These are phyloP conservation scores for Pseudonitzschia multiseries DNA, from an alignment of 108 stramenopile species.

Conservation along the genomic window DNA sequence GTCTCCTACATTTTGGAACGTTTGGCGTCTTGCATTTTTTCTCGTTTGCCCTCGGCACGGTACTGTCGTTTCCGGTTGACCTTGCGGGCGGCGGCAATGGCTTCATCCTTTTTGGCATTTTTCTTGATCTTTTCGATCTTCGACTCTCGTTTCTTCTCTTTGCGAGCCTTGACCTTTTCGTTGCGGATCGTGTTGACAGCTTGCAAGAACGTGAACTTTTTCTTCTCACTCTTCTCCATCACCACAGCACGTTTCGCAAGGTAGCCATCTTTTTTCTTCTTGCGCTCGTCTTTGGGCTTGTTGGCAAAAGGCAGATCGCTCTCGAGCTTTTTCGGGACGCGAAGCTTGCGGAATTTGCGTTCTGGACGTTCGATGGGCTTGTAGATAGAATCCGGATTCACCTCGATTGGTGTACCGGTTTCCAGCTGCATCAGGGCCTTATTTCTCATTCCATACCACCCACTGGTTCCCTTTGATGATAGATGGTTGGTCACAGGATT, in stretches of 20 bases:
- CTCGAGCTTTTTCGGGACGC: conserved; percentile 89
- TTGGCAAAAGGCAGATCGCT: conserved; percentile 89
- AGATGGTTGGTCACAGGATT: conserved; percentile 94
- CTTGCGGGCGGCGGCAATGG: conserved; percentile 58
- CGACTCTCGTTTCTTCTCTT: conserved; percentile 65
- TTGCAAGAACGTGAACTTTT: conserved; percentile 79
- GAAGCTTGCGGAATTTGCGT: conserved; percentile 79
- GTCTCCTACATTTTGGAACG: conserved; percentile 18
- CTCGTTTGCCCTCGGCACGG: conserved; percentile 76
- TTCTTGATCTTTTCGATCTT: conserved; percentile 56
- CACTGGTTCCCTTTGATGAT: conserved; percentile 48
- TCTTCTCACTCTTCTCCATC: conserved; percentile 79
- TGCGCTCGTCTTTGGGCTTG: conserved; percentile 88
- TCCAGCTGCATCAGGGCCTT: conserved; percentile 91
- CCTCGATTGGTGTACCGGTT: conserved; percentile 86
- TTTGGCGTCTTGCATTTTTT: conserved; percentile 66
- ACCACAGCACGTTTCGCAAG: conserved; percentile 79
- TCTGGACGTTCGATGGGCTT: conserved; percentile 92
- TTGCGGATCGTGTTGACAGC: conserved; percentile 84
- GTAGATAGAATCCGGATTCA: conserved; percentile 96
- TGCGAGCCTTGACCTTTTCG: conserved; percentile 75
- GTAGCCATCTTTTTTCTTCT: conserved; percentile 75
- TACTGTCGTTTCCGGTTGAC: conserved; percentile 79
- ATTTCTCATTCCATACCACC: conserved; percentile 89
- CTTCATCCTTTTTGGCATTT: conserved; percentile 66